Conservation (phyloP, 768 basidiomycete species). For the Pulveroboletus sp. region DNA sequence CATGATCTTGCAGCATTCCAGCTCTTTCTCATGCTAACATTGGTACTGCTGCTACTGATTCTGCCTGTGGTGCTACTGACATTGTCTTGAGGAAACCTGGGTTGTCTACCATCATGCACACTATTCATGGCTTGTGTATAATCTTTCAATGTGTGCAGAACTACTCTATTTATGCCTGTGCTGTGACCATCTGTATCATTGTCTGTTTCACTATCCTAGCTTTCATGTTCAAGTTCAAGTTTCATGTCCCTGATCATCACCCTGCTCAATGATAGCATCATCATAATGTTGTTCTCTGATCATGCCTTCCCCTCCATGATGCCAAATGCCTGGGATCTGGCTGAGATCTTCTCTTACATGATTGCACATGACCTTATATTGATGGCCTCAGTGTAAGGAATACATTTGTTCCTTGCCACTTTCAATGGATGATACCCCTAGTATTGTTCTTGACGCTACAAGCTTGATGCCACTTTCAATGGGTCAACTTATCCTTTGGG, state of each 20-base stretch:
- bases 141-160: slow-evolving; percentile 99
- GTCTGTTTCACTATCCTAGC: slow-evolving; percentile 95
- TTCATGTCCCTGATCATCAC: slow-evolving; percentile 99
- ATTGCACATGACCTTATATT: slow-evolving; percentile 94
- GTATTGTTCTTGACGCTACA: slow-evolving; percentile 72
- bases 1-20: slow-evolving; percentile 98
- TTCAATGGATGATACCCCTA: slow-evolving; percentile 28
- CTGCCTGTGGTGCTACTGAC: slow-evolving; percentile 97
- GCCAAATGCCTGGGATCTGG: slow-evolving; percentile 93
- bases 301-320: slow-evolving; percentile 90
- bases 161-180: slow-evolving; percentile 96
- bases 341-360: slow-evolving; percentile 95
- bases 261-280: slow-evolving; percentile 95
- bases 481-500: slow-evolving; percentile 22
- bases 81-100: slow-evolving; percentile 98
- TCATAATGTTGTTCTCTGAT: slow-evolving; percentile 97
- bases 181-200: slow-evolving; percentile 97
- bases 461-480: slow-evolving; percentile 67
- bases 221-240: slow-evolving; percentile 95
- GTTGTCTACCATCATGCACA: slow-evolving; percentile 98
- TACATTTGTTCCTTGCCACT: no score
- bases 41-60: slow-evolving; percentile 98
- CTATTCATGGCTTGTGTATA: slow-evolving; percentile 95
- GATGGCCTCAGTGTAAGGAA: slow-evolving; percentile 84
- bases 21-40: slow-evolving; percentile 98